Evolutionary conservation across 2,329 filamentous ascomycete genomes (phyloP).

Genomic region (Aureobasidium zeae): DNA sequence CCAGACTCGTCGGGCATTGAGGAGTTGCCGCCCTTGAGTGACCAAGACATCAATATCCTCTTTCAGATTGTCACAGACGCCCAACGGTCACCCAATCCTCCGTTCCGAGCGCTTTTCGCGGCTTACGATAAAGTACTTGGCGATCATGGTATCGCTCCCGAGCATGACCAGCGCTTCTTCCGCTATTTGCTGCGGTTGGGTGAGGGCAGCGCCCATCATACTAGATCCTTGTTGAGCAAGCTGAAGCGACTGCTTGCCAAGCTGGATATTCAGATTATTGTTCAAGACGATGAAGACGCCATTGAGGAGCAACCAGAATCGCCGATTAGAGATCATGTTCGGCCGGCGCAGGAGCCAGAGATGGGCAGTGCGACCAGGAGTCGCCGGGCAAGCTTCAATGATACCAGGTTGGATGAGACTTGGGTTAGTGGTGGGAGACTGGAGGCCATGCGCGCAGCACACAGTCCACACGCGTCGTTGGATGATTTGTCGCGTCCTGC

Average conservation of each 20-base stretch:
- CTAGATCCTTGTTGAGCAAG: constrained; percentile 54
- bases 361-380: constrained; percentile 2
- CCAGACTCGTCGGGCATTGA: constrained; percentile 22
- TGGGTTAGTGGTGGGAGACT: constrained; percentile 29
- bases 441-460: constrained; percentile 10
- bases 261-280: constrained; percentile 64
- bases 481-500: constrained; percentile 6
- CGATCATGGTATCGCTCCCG: constrained; percentile 58
- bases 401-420: constrained; percentile 45
- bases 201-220: constrained; percentile 26
- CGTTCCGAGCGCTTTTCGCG: constrained; percentile 68
- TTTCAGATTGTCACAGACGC: constrained; percentile 67
- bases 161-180: constrained; percentile 65
- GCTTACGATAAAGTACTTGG: constrained; percentile 72
- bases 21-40: constrained; percentile 33
- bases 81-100: constrained; percentile 55
- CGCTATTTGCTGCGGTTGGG: constrained; percentile 73
- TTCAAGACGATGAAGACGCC: constrained; percentile 29
- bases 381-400: constrained; percentile 40
- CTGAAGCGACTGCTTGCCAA: constrained; percentile 59
- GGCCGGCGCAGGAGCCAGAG: background rate
- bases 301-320: background rate
- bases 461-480: background rate
- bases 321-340: background rate
- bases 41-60: constrained; percentile 63